A percentile compares a stretch with the other conserved stretches of the same genome.
Conservation (phyloP, 495 filamentous ascomycete genomes). For the Ramalina peruviana region DNA sequence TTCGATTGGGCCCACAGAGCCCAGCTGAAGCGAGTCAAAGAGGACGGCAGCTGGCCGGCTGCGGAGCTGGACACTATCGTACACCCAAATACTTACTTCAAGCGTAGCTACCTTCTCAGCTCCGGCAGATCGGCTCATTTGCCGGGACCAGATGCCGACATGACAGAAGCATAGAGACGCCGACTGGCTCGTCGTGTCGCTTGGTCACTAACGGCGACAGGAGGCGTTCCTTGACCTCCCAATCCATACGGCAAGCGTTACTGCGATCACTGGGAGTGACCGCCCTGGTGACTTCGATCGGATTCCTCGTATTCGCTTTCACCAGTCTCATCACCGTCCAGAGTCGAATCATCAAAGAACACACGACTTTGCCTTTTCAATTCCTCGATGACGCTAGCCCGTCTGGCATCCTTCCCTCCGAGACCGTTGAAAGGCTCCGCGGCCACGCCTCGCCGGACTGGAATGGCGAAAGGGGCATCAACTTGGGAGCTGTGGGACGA, state of each 20-base stretch:
- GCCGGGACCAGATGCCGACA: too few species aligned
- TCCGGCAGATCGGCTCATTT: too few species aligned
- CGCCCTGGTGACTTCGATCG: not conserved
- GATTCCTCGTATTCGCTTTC: constrained; percentile 12
- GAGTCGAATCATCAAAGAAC: constrained; percentile 37
- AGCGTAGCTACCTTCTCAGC: constrained; percentile 77
- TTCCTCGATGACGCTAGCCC: constrained; percentile 39
- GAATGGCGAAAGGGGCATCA: not conserved
- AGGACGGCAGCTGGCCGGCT: constrained; percentile 61
- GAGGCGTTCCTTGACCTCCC: not conserved
- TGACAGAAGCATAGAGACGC: too few species aligned
- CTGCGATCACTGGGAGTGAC: constrained; percentile 1
- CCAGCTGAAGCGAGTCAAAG: constrained; percentile 84
- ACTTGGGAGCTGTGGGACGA: not conserved
- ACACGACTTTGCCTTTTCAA: constrained; percentile 45
- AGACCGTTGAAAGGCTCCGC: too few species aligned
- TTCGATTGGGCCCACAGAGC: constrained; percentile 77
- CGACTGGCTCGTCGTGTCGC: too few species aligned
- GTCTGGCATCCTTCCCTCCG: constrained; percentile 13
- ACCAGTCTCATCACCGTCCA: constrained; percentile 18
- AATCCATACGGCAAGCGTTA: not conserved
- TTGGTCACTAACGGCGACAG: too few species aligned
- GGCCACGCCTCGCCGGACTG: constrained; percentile 1
- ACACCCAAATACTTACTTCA: constrained; percentile 97
- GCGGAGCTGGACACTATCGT: constrained; percentile 85